These are phyloP conservation scores for Penicillium egyptiacum DNA, from an alignment of 495 filamentous ascomycete genomes.

Conservation along the genomic window DNA sequence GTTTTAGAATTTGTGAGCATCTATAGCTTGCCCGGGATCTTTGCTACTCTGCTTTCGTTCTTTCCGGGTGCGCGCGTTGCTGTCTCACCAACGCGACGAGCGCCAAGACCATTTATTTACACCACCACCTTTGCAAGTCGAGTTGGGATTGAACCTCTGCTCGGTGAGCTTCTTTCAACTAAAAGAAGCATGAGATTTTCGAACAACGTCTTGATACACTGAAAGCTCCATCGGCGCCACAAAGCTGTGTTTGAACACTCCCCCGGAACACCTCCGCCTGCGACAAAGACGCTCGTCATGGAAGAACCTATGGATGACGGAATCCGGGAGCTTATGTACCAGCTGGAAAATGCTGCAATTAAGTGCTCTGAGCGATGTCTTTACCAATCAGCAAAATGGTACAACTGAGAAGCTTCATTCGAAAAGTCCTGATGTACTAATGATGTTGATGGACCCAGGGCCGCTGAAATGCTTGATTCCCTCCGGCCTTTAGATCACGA, in stretches of 20 bases:
- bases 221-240: background rate
- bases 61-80: background rate
- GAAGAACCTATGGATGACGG: conserved; percentile 40
- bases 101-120: conserved; percentile 9
- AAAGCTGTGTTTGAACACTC: background rate
- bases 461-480: conserved; percentile 88
- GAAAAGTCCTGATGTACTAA: background rate
- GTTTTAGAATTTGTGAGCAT: too few species aligned
- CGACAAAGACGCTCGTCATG: conserved; percentile 28
- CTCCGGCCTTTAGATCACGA: conserved; percentile 54
- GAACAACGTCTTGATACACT: background rate
- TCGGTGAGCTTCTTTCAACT: background rate
- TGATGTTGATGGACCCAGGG: conserved; percentile 55
- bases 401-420: conserved; percentile 13
- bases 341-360: conserved; percentile 78
- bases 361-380: conserved; percentile 94
- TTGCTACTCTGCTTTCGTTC: too few species aligned
- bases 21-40: background rate
- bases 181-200: background rate
- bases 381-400: conserved; percentile 98
- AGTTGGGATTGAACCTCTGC: background rate
- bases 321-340: conserved; percentile 54
- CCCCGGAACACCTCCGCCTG: background rate
- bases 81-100: background rate
- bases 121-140: background rate